Conservation (phyloP, 1,284 basidiomycete species). For the Anthracocystis walkeri region DNA sequence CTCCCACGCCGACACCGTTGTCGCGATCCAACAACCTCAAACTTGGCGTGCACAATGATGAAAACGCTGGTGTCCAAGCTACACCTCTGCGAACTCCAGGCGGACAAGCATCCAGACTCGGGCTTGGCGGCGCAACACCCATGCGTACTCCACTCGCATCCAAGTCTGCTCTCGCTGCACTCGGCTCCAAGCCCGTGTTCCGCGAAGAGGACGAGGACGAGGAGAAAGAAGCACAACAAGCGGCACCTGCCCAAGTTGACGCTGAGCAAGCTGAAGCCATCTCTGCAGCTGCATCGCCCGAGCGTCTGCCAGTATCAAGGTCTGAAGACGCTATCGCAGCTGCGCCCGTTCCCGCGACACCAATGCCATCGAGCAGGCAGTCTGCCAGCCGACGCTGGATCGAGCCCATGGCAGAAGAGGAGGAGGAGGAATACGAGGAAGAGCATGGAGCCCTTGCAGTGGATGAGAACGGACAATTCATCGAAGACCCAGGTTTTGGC, state of each 20-base stretch:
- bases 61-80: slow-evolving; percentile 48
- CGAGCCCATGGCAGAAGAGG: slow-evolving; percentile 49
- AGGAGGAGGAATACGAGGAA: slow-evolving; percentile 49
- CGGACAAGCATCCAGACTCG: slow-evolving; percentile 16
- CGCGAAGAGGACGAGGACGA: slow-evolving; percentile 55
- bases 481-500: slow-evolving; percentile 17
- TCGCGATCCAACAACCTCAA: slow-evolving; percentile 25
- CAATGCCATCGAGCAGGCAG: slow-evolving; percentile 38
- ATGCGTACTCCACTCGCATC: slow-evolving; percentile 45
- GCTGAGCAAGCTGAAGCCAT: not conserved
- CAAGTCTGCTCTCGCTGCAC: slow-evolving; percentile 20
- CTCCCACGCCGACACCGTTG: slow-evolving; percentile 53
- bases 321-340: not conserved
- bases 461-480: slow-evolving; percentile 25
- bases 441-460: slow-evolving; percentile 23
- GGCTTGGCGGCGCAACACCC: slow-evolving; percentile 40
- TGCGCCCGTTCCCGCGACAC: slow-evolving; percentile 36
- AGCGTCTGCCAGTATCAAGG: not conserved
- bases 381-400: slow-evolving; percentile 49
- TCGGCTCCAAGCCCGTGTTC: slow-evolving; percentile 37
- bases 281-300: slow-evolving; percentile 9
- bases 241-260: not conserved
- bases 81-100: slow-evolving; percentile 44
- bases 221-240: slow-evolving; percentile 25
- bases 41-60: slow-evolving; percentile 36